Evolutionary conservation across 78 protist genomes (phyloP), one percentile per base, ranked within the genome.

Genomic region (Speleostelium caveatum): DNA sequence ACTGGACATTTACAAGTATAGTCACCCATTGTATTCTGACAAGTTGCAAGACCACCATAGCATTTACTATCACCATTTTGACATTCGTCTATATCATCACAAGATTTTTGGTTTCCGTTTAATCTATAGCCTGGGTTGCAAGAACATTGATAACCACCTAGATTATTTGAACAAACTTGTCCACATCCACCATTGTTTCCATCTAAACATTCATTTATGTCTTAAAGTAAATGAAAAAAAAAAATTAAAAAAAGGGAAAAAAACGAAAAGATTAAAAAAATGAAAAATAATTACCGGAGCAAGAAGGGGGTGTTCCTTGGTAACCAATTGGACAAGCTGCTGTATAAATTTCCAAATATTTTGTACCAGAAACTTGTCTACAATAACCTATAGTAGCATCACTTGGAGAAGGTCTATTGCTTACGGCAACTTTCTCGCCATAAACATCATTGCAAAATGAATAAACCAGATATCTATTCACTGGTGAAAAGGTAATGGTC

Each of bases 1-100:
- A 17, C 2, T 39, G 36, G 51, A 10, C 74, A 67, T 22, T 7
- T 2, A 41, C 74, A 67, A 5, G 8, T 3, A 6, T 19, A 63
- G 5, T n/a, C 16, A 67, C 74, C 74, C 5, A 32, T 10, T 2
- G 74, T 67, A 67, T 67, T 67, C 26, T 35, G 2, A 41, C 74
- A 67, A 24, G 17, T 22, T n/a, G 51, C 16, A 10, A 19, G 0
- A 4, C 26, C 51, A 24, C 74, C 74, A 35, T 8, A 10, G n/a
- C n/a, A n/a, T n/a, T n/a, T n/a, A n/a, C n/a, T n/a, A 12, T 19
- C 28, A 24, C 58, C 56, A 39, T 39, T n/a, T 5, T 12, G 1
- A 66, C 73, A 66, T 66, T 67, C 74, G 36, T 67, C 39, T 2
- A 67, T 39, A 39, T 67, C 74, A 22, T 36, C 49, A 65, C 73